Base-by-base conservation (phyloP, 164 flowering plant species). In the Buxus sempervirens region DNA sequence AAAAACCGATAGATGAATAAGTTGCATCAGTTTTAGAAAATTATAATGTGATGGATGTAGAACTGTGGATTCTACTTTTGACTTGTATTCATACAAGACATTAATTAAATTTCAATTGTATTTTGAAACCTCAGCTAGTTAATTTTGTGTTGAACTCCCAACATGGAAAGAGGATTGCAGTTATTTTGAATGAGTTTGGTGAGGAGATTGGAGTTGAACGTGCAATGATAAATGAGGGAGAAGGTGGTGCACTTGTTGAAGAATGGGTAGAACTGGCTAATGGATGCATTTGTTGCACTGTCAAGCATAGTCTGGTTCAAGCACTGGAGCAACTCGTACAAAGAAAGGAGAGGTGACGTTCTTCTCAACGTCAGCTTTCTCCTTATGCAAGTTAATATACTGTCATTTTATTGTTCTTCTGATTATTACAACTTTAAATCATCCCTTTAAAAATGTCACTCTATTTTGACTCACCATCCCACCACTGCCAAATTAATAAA, bases 211-310 rank as follows among this genome's bases (percentile, higher is more conserved):
- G 99, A 51, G 97, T 95, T 0, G 99, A 92, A 73, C 83, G 97
- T 64, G 97, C 97, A 5, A 90, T 95, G 97, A 90, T 92, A 54
- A 95, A 95, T 69, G 97, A 95, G 60, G 97, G 97, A 41, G 96
- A 88, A 61, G 89, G 83, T 12, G 97, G 98, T 1, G 83, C 86
- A 0, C 80, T 95, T 14, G 97, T 95, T 22, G 97, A 95, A 77
- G 98, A 95, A 68, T 95, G 99, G 99, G 99, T 95, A 25, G 99
- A 95, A 83, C 85, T 92, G 4, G 93, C 97, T n/a, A 95, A 95
- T 85, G 99, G 97, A 4, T 95, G 99, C 77, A 78, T 95, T 72
- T 95, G 99, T 73, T 95, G 99, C 80, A 92, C 97, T 55, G 99
- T 95, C 28, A 92, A 92, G 76, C 97, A 95, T 67, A 90, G 97